phyloP scores from a whole-genome alignment of 345 rosid species.

The Dimocarpus longan region DNA sequence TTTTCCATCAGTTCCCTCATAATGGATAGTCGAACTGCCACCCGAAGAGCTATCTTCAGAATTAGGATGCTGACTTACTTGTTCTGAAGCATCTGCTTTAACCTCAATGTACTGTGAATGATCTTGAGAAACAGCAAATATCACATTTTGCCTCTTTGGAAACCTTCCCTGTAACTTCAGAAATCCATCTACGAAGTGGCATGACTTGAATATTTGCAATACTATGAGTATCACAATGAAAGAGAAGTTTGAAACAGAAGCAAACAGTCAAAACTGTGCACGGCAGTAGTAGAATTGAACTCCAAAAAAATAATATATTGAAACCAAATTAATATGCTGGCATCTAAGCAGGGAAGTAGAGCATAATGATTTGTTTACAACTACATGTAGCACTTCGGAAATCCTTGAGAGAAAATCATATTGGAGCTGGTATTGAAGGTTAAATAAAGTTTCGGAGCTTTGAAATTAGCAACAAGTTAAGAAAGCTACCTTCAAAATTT shows the following conservation, averaged over 20 bases:
- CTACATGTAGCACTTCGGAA: not conserved
- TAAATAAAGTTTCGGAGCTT: not conserved
- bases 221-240: slow-evolving; percentile 22
- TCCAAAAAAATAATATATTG: slow-evolving; percentile 12
- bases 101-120: slow-evolving; percentile 45
- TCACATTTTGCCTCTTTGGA: slow-evolving; percentile 34
- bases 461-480: not conserved
- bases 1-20: slow-evolving; percentile 62
- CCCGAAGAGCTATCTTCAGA: slow-evolving; percentile 42
- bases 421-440: not conserved
- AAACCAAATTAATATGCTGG: not conserved
- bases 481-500: slow-evolving; percentile 53
- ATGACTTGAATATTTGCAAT: slow-evolving; percentile 36
- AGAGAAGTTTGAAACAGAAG: slow-evolving; percentile 2
- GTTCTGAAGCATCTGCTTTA: slow-evolving; percentile 34
- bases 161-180: slow-evolving; percentile 36
- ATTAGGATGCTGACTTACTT: slow-evolving; percentile 30
- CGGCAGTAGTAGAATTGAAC: not conserved
- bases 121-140: slow-evolving; percentile 46
- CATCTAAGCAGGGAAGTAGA: slow-evolving; percentile 12
- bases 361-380: not conserved
- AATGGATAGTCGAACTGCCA: slow-evolving; percentile 37
- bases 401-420: slow-evolving; percentile 8
- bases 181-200: slow-evolving; percentile 26
- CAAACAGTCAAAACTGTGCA: not conserved